phyloP scores from a whole-genome alignment of 805 yeast genomes.

The Yamadazyma tumulicola region DNA sequence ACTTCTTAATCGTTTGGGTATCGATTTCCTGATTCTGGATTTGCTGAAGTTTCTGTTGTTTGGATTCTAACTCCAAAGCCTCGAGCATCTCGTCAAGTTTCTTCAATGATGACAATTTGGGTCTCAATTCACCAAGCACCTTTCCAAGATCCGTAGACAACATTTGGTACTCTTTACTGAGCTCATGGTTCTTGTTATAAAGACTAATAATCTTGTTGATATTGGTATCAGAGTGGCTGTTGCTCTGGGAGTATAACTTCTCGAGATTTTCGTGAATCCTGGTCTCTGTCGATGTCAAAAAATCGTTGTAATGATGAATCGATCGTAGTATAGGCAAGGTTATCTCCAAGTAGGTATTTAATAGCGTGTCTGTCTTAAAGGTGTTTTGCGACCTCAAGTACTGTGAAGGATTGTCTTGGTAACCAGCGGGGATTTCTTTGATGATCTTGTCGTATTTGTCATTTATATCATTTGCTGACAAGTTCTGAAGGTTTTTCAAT shows the following conservation, averaged over 20 bases:
- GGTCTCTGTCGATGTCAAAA: constrained; percentile 26
- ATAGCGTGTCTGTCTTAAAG: constrained; percentile 21
- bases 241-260: constrained; percentile 8
- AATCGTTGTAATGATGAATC: constrained; percentile 25
- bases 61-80: constrained; percentile 5
- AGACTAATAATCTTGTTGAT: constrained; percentile 14
- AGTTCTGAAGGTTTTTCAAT: constrained; percentile 17
- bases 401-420: not conserved
- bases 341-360: constrained; percentile 23
- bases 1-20: constrained; percentile 7
- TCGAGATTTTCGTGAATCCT: constrained; percentile 10
- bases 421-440: not conserved
- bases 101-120: constrained; percentile 17
- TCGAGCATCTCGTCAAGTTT: constrained; percentile 12
- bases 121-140: constrained; percentile 13
- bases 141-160: constrained; percentile 6
- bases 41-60: constrained; percentile 12
- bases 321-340: constrained; percentile 32
- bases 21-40: constrained; percentile 8
- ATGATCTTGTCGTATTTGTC: constrained; percentile 14
- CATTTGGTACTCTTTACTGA: constrained; percentile 3
- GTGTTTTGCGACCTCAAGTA: constrained; percentile 7
- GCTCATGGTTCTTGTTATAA: constrained; percentile 7
- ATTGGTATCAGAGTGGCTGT: constrained; percentile 9
- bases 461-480: constrained; percentile 14